Conservation (phyloP, 2,329 filamentous ascomycete genomes). For the Juglanconis juglandina region DNA sequence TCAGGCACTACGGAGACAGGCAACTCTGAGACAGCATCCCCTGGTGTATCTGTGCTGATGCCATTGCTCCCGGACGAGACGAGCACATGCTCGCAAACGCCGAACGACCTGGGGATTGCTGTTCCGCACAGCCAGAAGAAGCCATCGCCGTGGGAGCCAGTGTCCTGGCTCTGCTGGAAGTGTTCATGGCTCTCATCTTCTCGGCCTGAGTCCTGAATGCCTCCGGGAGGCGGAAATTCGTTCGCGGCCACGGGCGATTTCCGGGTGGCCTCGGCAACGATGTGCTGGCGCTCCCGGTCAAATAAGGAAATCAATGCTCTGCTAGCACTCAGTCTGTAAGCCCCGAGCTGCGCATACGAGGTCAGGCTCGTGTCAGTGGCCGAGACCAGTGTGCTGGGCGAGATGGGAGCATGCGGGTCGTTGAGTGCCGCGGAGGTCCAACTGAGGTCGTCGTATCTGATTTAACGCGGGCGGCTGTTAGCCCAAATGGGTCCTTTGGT, state of each 20-base stretch:
- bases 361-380: slow-evolving; percentile 40
- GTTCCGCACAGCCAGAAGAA: slow-evolving; percentile 28
- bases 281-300: slow-evolving; percentile 43
- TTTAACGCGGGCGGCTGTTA: background rate
- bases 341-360: slow-evolving; percentile 47
- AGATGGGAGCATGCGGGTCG: slow-evolving; percentile 11
- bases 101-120: slow-evolving; percentile 27
- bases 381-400: slow-evolving; percentile 18
- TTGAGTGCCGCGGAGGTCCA: slow-evolving; percentile 17
- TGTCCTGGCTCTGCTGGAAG: background rate
- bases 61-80: background rate
- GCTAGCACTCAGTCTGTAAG: slow-evolving; percentile 38
- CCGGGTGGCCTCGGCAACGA: slow-evolving; percentile 49
- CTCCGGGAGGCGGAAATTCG: background rate
- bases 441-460: slow-evolving; percentile 22
- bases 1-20: slow-evolving; percentile 34
- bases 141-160: slow-evolving; percentile 9
- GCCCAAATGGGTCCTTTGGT: background rate
- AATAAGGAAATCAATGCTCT: slow-evolving; percentile 50
- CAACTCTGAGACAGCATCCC: slow-evolving; percentile 17
- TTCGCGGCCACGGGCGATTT: slow-evolving; percentile 32
- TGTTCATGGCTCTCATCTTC: background rate
- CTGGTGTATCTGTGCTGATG: background rate
- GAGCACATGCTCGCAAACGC: slow-evolving; percentile 31
- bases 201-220: background rate